Evolutionary conservation across 495 filamentous ascomycete genomes (phyloP).

Genomic region (Cryomyces minteri): DNA sequence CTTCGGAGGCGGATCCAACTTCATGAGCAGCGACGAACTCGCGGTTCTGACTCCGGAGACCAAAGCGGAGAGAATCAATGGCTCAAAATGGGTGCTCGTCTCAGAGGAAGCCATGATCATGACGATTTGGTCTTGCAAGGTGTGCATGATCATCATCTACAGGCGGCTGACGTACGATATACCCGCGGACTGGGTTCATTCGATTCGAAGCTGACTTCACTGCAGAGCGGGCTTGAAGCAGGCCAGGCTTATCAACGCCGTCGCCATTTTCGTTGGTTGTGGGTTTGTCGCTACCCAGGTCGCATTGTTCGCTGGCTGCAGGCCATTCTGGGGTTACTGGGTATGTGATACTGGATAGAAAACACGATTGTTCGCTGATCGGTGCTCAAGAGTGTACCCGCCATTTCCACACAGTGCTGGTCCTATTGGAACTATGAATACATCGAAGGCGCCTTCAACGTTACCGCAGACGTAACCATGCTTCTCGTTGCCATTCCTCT

Average conservation of each 20-base stretch:
- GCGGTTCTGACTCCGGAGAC: slow-evolving; percentile 20
- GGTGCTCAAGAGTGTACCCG: slow-evolving; percentile 1
- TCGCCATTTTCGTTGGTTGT: slow-evolving; percentile 1
- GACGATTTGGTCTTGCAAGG: slow-evolving; percentile 34
- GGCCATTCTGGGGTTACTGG: slow-evolving; percentile 1
- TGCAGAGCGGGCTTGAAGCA: slow-evolving; percentile 4
- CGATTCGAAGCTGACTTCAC: background rate
- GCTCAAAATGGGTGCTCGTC: slow-evolving; percentile 36
- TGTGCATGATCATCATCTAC: slow-evolving; percentile 34
- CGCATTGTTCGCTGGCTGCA: slow-evolving; percentile 2
- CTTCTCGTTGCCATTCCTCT: slow-evolving; percentile 27
- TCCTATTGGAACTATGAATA: slow-evolving; percentile 34
- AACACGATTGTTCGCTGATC: background rate
- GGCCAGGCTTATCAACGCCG: slow-evolving; percentile 1
- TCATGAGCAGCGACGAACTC: slow-evolving; percentile 26
- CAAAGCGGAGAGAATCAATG: slow-evolving; percentile 26
- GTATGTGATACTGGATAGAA: background rate
- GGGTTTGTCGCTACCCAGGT: slow-evolving; percentile 12
- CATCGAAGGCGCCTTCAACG: slow-evolving; percentile 30
- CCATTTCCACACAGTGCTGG: slow-evolving; percentile 24
- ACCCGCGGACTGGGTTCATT: background rate
- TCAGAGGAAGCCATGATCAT: slow-evolving; percentile 28
- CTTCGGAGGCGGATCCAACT: slow-evolving; percentile 25
- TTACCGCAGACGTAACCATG: slow-evolving; percentile 29
- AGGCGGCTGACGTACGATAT: slow-evolving; percentile 27